phyloP scores from a whole-genome alignment of 1,139 yeast genomes.

The Lodderomyces orthopsilosis region DNA sequence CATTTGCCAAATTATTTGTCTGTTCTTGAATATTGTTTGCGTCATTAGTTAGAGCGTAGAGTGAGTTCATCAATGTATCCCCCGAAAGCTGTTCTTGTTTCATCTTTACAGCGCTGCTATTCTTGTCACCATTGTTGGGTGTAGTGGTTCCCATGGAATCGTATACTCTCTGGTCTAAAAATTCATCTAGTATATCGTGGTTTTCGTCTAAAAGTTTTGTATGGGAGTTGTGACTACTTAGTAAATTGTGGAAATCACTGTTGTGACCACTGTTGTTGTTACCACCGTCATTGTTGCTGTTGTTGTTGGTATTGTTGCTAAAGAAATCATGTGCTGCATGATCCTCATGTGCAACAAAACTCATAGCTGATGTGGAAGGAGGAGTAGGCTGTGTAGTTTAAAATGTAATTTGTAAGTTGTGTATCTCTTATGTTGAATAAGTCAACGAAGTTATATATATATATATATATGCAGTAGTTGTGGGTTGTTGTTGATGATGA shows the following conservation, averaged over 20 bases:
- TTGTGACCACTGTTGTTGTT: not conserved
- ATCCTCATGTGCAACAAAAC: conserved; percentile 4
- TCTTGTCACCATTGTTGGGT: conserved; percentile 16
- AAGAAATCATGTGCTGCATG: conserved; percentile 1
- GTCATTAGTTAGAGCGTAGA: conserved; percentile 14
- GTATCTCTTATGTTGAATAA: not conserved
- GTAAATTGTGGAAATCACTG: not conserved
- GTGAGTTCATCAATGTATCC: conserved; percentile 17
- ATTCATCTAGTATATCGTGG: conserved; percentile 52
- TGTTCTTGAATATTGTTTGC: not conserved
- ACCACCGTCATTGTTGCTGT: not conserved
- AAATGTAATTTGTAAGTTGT: not conserved
- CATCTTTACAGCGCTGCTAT: not conserved
- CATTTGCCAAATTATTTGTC: not conserved
- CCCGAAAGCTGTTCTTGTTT: conserved; percentile 4
- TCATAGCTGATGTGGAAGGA: not conserved
- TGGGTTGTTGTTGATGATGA: too few species aligned
- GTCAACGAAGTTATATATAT: not conserved
- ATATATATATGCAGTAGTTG: not conserved
- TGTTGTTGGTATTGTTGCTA: not conserved
- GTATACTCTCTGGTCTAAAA: conserved; percentile 55
- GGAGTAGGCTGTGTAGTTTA: too few species aligned
- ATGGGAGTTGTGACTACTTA: conserved; percentile 1
- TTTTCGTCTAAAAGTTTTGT: conserved; percentile 18
- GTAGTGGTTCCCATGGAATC: conserved; percentile 34